phyloP scores from a whole-genome alignment of 2,329 filamentous ascomycete species.

The Neophaeococcomyces mojaviensis region DNA sequence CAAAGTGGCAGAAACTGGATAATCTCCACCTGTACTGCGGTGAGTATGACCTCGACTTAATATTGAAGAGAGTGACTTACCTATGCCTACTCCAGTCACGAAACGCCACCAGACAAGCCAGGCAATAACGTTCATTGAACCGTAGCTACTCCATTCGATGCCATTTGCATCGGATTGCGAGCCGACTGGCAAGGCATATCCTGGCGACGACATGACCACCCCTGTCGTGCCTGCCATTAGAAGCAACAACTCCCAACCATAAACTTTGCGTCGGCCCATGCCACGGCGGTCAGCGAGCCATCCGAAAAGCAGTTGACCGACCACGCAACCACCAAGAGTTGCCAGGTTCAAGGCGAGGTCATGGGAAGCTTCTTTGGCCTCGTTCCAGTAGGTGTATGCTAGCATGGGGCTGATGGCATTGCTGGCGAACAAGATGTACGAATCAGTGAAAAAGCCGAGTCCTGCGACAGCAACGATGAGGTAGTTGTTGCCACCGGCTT shows the following conservation, averaged over 20 bases:
- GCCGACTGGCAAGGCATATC: neutral
- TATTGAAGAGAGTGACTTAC: neutral
- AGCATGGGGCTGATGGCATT: constrained; percentile 1
- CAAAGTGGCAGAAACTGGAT: neutral
- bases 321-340: neutral
- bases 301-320: constrained; percentile 5
- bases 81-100: constrained; percentile 2
- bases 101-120: constrained; percentile 4
- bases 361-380: neutral
- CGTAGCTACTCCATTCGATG: neutral
- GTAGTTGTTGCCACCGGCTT: constrained; percentile 12
- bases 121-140: constrained; percentile 1
- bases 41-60: neutral
- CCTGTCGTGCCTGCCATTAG: constrained; percentile 1
- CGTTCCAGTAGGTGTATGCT: neutral
- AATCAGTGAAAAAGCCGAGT: constrained; percentile 22
- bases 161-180: neutral
- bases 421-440: constrained; percentile 15
- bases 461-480: constrained; percentile 19
- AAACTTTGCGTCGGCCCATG: neutral
- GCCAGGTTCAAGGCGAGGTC: neutral
- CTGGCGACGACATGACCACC: neutral
- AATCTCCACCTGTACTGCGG: constrained; percentile 19
- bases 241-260: constrained; percentile 1
- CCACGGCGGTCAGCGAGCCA: neutral